phyloP scores from a whole-genome alignment of 495 filamentous ascomycete genomes.

The Hypoxylon crocopeplum region DNA sequence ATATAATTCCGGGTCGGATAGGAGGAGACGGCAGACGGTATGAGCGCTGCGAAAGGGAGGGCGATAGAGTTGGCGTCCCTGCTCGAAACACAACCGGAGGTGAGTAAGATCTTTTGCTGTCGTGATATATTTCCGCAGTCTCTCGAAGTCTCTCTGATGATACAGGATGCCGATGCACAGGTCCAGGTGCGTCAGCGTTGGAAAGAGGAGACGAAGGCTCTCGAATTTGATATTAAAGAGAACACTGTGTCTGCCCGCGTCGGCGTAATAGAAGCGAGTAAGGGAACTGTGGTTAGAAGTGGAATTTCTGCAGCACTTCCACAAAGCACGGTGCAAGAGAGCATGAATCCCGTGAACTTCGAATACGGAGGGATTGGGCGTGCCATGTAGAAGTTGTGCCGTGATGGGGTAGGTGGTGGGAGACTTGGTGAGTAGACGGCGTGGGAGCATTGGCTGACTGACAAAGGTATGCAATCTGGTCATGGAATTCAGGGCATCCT shows the following conservation, averaged over 20 bases:
- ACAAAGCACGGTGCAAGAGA: background rate
- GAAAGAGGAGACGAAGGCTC: background rate
- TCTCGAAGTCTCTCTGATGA: background rate
- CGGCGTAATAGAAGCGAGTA: conserved; percentile 7
- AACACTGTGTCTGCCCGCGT: background rate
- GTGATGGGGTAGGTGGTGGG: background rate
- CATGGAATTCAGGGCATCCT: conserved; percentile 5
- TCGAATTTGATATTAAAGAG: background rate
- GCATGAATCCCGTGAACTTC: background rate
- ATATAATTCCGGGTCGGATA: background rate
- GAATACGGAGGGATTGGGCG: background rate
- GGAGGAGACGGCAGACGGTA: background rate
- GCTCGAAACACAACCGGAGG: conserved; percentile 5
- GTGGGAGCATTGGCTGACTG: conserved; percentile 5
- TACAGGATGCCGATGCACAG: background rate
- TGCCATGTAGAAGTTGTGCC: background rate
- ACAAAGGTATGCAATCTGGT: background rate
- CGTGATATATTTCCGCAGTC: conserved; percentile 1
- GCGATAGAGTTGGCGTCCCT: background rate
- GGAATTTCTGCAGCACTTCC: background rate
- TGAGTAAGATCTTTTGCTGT: conserved; percentile 1
- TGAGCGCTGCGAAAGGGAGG: background rate
- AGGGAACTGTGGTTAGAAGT: background rate
- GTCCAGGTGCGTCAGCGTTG: conserved; percentile 2
- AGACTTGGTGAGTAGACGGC: background rate